Percentiles rank a stretch among this genome's conserved stretches.
phyloP scores from a whole-genome alignment of 2,329 filamentous ascomycete species.

The Fusarium tricinctum region DNA sequence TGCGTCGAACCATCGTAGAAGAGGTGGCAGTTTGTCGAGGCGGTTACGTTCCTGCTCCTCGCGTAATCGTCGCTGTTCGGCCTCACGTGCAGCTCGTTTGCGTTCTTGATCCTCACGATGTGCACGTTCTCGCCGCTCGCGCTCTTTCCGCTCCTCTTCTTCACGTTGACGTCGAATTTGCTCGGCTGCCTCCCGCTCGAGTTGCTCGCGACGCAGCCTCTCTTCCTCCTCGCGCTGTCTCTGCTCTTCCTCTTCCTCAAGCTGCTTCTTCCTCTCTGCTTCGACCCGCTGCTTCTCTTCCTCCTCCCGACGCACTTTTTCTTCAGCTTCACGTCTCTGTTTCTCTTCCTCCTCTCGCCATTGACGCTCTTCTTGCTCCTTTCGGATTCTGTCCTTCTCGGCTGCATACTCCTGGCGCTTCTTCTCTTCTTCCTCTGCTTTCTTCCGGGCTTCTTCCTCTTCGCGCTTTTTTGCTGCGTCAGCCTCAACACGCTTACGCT shows the following conservation, averaged over 20 bases:
- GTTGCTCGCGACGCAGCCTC: constrained; percentile 59
- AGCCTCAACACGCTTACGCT: constrained; percentile 52
- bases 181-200: constrained; percentile 64
- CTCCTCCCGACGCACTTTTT: constrained; percentile 55
- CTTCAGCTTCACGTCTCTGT: constrained; percentile 55
- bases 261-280: constrained; percentile 57
- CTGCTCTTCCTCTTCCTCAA: constrained; percentile 53
- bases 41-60: constrained; percentile 69
- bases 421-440: constrained; percentile 54
- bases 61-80: constrained; percentile 64
- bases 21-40: constrained; percentile 69
- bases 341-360: constrained; percentile 56
- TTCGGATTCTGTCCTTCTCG: constrained; percentile 51
- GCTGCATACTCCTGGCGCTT: constrained; percentile 54
- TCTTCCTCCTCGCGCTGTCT: constrained; percentile 63
- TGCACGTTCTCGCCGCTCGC: constrained; percentile 61
- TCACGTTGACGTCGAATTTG: constrained; percentile 65
- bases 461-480: constrained; percentile 49
- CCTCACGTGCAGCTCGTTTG: constrained; percentile 65
- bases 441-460: constrained; percentile 43
- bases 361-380: constrained; percentile 51
- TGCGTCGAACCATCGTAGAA: constrained; percentile 72
- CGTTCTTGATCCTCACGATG: constrained; percentile 63
- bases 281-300: constrained; percentile 56
- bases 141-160: constrained; percentile 66